Percentiles rank a stretch among this genome's conserved stretches.
These are phyloP conservation scores for Gloeophyllum trabeum DNA, from an alignment of 768 basidiomycete species.

Conservation along the genomic window DNA sequence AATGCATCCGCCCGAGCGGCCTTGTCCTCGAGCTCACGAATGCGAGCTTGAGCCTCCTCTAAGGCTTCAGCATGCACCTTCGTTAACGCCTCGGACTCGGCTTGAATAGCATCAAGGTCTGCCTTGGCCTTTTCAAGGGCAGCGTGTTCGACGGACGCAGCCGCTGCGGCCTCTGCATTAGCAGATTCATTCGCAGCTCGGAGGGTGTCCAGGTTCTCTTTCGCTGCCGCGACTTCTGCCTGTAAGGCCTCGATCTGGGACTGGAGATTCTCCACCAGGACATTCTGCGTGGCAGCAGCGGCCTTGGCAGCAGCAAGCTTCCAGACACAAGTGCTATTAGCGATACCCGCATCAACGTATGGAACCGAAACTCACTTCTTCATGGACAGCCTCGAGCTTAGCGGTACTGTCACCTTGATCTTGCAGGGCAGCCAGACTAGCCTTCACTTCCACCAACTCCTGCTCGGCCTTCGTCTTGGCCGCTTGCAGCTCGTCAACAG, in stretches of 20 bases:
- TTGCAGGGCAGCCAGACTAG: neutral
- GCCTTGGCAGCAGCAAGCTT: slow-evolving; percentile 44
- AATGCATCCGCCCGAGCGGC: slow-evolving; percentile 31
- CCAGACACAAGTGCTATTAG: neutral
- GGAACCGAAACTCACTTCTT: slow-evolving; percentile 35
- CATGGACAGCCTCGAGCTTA: slow-evolving; percentile 28
- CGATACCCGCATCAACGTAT: neutral
- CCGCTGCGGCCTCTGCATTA: slow-evolving; percentile 29
- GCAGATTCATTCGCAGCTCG: slow-evolving; percentile 33
- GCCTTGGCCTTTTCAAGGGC: slow-evolving; percentile 52
- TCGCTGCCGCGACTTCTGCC: slow-evolving; percentile 33
- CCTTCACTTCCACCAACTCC: slow-evolving; percentile 32
- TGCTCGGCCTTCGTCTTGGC: slow-evolving; percentile 37
- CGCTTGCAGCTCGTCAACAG: slow-evolving; percentile 34
- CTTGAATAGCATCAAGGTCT: slow-evolving; percentile 42
- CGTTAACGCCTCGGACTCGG: slow-evolving; percentile 41
- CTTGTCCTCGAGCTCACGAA: slow-evolving; percentile 35
- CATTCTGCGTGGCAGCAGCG: slow-evolving; percentile 26
- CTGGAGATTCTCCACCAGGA: slow-evolving; percentile 35
- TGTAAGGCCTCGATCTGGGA: slow-evolving; percentile 40
- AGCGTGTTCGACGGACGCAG: slow-evolving; percentile 51
- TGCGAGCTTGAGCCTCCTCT: slow-evolving; percentile 32
- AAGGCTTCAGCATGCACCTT: slow-evolving; percentile 35
- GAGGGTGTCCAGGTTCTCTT: slow-evolving; percentile 40
- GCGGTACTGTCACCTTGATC: slow-evolving; percentile 9